Base-by-base conservation (phyloP, 1,284 basidiomycete genomes). In the Tylopilus orsonianus region DNA sequence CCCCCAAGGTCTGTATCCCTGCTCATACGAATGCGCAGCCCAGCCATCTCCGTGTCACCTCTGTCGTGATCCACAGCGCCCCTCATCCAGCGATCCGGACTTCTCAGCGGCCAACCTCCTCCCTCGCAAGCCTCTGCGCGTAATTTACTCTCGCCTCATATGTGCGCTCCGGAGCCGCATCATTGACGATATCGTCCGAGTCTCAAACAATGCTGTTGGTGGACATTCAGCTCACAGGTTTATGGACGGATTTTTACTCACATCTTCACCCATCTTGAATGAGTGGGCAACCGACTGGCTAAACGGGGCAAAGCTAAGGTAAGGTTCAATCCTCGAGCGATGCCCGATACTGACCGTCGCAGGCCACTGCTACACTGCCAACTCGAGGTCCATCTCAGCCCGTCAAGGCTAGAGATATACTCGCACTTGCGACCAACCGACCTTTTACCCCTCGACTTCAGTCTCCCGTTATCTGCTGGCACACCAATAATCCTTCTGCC, bases 201-300 rank as follows among this genome's bases (percentile, higher is more conserved):
- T 69, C 13, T 66, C 69, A 51, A 66, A 41, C 42, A 58, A 47
- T 34, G 56, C 40, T 35, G 53, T 52, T 39, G 41, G 39, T 19
- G 61, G 57, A 50, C 56, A 55, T 69, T 70, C 55, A 41, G 39
- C 62, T 58, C 41, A 72, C 68, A 73, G 80, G 35, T 69, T 81
- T 38, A 75, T 74, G 59, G 71, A 73, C 41, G 86, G 87, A 0
- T 79, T 89, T 56, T 60, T 88, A 13, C 72, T 87, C 16, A 70
- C 74, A 40, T 70, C 76, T 22, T 59, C 66, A 1, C 62, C 69
- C 18, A 56, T 69, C 8, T 64, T 70, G 2, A 76, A 71, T 20
- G 79, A 82, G 61, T 87, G 86, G 86, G 74, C 75, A 20, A 60
- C 70, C 12, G 77, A 77, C 12, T 87, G 85, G 85, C 74, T 84